Evolutionary conservation across 73 alveolate genomes (phyloP).

Genomic region (Paramecium pentaurelia): DNA sequence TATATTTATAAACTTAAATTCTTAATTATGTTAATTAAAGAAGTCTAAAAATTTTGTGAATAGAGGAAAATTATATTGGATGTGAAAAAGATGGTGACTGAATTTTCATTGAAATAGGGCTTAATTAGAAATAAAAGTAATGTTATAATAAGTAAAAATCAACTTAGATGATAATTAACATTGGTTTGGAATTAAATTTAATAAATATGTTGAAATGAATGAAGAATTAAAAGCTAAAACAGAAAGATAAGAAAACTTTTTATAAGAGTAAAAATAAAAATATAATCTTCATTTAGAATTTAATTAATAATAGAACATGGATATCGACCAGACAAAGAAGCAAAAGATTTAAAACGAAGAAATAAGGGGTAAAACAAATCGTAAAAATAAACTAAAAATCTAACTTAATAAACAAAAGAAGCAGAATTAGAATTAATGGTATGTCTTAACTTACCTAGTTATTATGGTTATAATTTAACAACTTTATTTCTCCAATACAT

Average conservation of each 20-base stretch:
- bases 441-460: background rate
- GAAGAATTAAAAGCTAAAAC: background rate
- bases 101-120: background rate
- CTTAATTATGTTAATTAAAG: background rate
- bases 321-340: background rate
- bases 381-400: background rate
- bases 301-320: background rate
- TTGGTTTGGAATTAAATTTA: background rate
- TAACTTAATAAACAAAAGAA: background rate
- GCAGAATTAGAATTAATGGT: slow-evolving; percentile 24
- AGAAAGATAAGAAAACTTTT: background rate
- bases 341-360: slow-evolving; percentile 17
- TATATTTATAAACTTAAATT: background rate
- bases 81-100: background rate
- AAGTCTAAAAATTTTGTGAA: background rate
- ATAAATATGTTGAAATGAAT: background rate
- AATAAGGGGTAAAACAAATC: background rate
- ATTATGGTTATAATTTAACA: slow-evolving; percentile 37
- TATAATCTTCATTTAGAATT: background rate
- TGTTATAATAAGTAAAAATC: background rate
- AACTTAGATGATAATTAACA: background rate
- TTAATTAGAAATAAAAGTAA: background rate
- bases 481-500: background rate
- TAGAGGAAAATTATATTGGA: background rate
- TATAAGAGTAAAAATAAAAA: background rate